These are phyloP conservation scores for Spiromastix sp. DNA, from an alignment of 2,329 filamentous ascomycete genomes.

Conservation along the genomic window DNA sequence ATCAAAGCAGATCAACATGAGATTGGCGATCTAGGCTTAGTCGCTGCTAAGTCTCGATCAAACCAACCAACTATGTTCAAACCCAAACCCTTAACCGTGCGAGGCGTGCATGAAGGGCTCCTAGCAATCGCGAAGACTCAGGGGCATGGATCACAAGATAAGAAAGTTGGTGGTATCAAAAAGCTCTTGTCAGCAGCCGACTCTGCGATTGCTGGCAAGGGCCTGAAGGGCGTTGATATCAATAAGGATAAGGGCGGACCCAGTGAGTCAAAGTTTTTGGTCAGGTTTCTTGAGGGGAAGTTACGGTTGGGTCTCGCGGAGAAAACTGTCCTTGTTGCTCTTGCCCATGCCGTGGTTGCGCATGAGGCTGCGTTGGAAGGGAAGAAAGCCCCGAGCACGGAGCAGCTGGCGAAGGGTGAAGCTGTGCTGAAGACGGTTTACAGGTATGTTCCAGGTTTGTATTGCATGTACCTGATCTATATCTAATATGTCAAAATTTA, in stretches of 20 bases:
- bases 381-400: constrained; percentile 57
- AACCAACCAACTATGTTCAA: constrained; percentile 99
- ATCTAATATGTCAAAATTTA: constrained; percentile 26
- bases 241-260: constrained; percentile 84
- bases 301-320: constrained; percentile 84
- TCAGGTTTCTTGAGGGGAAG: constrained; percentile 91
- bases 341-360: constrained; percentile 78
- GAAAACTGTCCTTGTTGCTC: constrained; percentile 77
- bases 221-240: constrained; percentile 59
- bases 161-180: constrained; percentile 91
- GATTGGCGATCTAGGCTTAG: constrained; percentile 87
- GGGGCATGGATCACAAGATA: constrained; percentile 77
- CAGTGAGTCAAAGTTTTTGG: constrained; percentile 88
- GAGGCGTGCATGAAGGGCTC: constrained; percentile 75
- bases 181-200: constrained; percentile 90
- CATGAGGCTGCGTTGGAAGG: constrained; percentile 68
- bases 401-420: constrained; percentile 75
- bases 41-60: constrained; percentile 88
- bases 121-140: constrained; percentile 80
- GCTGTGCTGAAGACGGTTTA: constrained; percentile 81
- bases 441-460: constrained; percentile 43
- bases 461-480: neutral
- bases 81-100: constrained; percentile 79
- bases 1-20: constrained; percentile 96
- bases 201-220: constrained; percentile 59